phyloP scores from a whole-genome alignment of 345 rosid genomes.

The Arabidopsis suecica region DNA sequence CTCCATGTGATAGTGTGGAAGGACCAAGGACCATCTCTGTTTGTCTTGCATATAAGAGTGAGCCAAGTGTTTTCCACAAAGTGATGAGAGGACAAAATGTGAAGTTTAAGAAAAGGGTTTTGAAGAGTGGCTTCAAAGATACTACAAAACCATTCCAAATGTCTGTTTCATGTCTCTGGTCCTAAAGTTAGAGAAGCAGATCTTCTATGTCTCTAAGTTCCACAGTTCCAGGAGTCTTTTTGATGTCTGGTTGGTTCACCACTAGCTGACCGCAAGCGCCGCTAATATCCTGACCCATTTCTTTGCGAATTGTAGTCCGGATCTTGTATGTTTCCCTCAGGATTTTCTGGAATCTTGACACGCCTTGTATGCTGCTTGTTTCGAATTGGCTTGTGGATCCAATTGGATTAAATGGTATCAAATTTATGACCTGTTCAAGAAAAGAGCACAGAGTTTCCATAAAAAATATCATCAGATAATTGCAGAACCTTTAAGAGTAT shows the following conservation, averaged over 20 bases:
- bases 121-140: conserved; percentile 40
- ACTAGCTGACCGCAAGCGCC: conserved; percentile 98
- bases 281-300: conserved; percentile 94
- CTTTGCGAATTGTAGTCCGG: conserved; percentile 82
- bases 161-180: conserved; percentile 35
- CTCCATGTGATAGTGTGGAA: conserved; percentile 23
- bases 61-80: conserved; percentile 41
- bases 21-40: conserved; percentile 39
- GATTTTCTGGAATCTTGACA: conserved; percentile 75
- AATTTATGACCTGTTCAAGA: conserved; percentile 74
- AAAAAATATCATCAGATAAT: conserved; percentile 2
- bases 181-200: conserved; percentile 52
- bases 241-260: conserved; percentile 61
- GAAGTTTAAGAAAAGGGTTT: conserved; percentile 35
- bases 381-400: conserved; percentile 71
- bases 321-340: conserved; percentile 73
- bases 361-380: conserved; percentile 65
- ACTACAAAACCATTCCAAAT: conserved; percentile 33
- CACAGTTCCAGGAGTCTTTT: conserved; percentile 40
- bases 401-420: conserved; percentile 94
- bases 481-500: not conserved
- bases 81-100: conserved; percentile 36
- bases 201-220: conserved; percentile 85
- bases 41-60: conserved; percentile 22
- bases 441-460: conserved; percentile 29